A percentile compares a stretch with the other conserved stretches of the same genome.
These are phyloP conservation scores for Suillus cothurnatus DNA, from an alignment of 768 basidiomycete genomes.

Conservation along the genomic window DNA sequence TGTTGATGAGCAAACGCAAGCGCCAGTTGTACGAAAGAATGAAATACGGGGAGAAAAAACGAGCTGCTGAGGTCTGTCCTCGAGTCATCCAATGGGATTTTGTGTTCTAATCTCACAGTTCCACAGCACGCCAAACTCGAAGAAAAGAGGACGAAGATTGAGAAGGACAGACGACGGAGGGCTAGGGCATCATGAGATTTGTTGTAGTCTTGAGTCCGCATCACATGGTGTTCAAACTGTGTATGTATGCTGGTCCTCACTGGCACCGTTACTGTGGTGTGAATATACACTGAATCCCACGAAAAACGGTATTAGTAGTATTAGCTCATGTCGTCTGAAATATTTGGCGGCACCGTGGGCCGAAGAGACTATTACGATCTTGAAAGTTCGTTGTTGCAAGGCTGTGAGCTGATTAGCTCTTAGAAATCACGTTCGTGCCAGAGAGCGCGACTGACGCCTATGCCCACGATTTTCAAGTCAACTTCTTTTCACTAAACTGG, in stretches of 20 bases:
- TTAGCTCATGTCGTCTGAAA: not conserved
- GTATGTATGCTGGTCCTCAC: not conserved
- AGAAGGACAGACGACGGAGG: constrained; percentile 52
- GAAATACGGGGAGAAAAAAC: constrained; percentile 82
- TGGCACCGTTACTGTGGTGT: not conserved
- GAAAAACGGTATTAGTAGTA: not conserved
- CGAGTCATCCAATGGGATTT: not conserved
- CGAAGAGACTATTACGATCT: not conserved
- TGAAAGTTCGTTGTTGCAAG: not conserved
- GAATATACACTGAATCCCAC: constrained; percentile 1
- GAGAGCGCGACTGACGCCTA: constrained; percentile 2
- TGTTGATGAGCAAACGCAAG: constrained; percentile 97
- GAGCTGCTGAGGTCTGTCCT: constrained; percentile 71
- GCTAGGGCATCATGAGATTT: constrained; percentile 25
- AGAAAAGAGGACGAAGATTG: constrained; percentile 55
- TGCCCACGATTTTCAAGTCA: not conserved
- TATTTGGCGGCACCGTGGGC: not conserved
- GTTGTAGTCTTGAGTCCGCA: not conserved
- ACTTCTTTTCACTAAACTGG: constrained; percentile 7
- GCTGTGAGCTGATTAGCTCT: not conserved
- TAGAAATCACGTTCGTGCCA: not conserved
- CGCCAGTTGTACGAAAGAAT: constrained; percentile 92
- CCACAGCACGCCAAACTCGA: constrained; percentile 62
- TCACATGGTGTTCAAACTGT: not conserved
- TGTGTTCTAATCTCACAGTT: constrained; percentile 14